Percentiles rank a stretch among this genome's conserved stretches.
Evolutionary conservation across 768 basidiomycete genomes (phyloP).

Genomic region (Mycena vulgaris): DNA sequence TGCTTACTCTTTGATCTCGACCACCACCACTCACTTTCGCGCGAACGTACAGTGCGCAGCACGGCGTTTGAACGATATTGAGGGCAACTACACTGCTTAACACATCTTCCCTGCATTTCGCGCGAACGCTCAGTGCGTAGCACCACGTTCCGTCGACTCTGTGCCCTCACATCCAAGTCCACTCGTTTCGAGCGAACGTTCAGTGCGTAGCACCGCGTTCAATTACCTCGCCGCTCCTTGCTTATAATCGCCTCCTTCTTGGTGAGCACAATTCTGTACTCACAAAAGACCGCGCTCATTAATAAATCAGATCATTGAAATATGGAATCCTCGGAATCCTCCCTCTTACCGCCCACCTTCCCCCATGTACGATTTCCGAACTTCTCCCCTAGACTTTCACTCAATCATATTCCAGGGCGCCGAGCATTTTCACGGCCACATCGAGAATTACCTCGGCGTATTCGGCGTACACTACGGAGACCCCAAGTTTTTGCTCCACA

Average conservation of each 20-base stretch:
- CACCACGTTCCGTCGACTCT: slow-evolving; percentile 3
- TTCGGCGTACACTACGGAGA: slow-evolving; percentile 35
- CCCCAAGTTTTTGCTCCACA: slow-evolving; percentile 22
- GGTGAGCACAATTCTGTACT: slow-evolving; percentile 7
- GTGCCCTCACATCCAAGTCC: background rate
- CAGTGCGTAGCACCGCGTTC: slow-evolving; percentile 26
- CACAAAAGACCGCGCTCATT: slow-evolving; percentile 8
- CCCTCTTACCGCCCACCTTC: background rate
- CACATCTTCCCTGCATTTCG: background rate
- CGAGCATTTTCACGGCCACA: slow-evolving; percentile 26
- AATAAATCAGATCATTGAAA: background rate
- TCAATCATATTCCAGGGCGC: background rate
- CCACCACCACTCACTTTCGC: slow-evolving; percentile 3
- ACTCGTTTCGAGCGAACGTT: slow-evolving; percentile 2
- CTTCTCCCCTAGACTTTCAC: background rate
- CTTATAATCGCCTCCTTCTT: background rate
- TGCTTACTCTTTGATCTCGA: background rate
- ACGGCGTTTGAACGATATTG: no score
- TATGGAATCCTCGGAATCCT: slow-evolving; percentile 11
- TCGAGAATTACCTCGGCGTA: slow-evolving; percentile 12
- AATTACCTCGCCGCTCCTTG: background rate
- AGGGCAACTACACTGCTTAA: no score
- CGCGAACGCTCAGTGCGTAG: background rate
- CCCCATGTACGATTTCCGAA: slow-evolving; percentile 14
- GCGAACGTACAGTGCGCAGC: no score